Base-by-base conservation (phyloP, 2,329 filamentous ascomycete species). In the Xylariaceae sp. region DNA sequence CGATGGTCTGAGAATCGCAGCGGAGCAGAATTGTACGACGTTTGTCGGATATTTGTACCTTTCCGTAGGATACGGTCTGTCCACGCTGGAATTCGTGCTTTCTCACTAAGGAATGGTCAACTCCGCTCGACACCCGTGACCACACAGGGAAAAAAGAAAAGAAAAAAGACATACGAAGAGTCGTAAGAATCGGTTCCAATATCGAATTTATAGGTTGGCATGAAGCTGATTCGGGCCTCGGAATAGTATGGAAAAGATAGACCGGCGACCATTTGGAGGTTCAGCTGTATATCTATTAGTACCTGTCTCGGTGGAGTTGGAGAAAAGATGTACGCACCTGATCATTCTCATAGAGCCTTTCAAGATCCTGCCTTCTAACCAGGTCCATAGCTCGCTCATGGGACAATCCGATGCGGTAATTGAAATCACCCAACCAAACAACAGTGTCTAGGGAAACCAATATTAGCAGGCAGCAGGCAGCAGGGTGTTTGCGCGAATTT, bases 401-500 rank as follows among this genome's bases (percentile, higher is more conserved):
- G 28, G 72, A 73, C 37, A 96, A 69, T 1, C 89, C 90, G 49
- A 98, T 94, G 13, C 92, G 82, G 59, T 98, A 98, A 55, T 98
- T 98, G 67, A 98, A 98, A 58, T 98, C 92, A 5, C 92, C 92
- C 26, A 95, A 72, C 90, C 92, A 98, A 33, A 95, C 81, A 22
- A 96, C 81, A 15, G 84, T 72, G 46, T 80, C 76, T 72, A 28
- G 17, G 22, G 25, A 42, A 23, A n/a, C n/a, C n/a, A n/a, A n/a
- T n/a, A n/a, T n/a, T n/a, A n/a, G n/a, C n/a, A n/a, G n/a, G n/a
- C n/a, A n/a, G n/a, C n/a, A n/a, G n/a, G n/a, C n/a, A n/a, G n/a
- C n/a, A n/a, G n/a, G n/a, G n/a, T n/a, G n/a, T n/a, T n/a, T n/a
- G n/a, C n/a, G n/a, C n/a, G n/a, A n/a, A n/a, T n/a, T n/a, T n/a